Evolutionary conservation across 805 yeast genomes (phyloP), one percentile per base, ranked within the genome.

Genomic region (Starmerella floricola): DNA sequence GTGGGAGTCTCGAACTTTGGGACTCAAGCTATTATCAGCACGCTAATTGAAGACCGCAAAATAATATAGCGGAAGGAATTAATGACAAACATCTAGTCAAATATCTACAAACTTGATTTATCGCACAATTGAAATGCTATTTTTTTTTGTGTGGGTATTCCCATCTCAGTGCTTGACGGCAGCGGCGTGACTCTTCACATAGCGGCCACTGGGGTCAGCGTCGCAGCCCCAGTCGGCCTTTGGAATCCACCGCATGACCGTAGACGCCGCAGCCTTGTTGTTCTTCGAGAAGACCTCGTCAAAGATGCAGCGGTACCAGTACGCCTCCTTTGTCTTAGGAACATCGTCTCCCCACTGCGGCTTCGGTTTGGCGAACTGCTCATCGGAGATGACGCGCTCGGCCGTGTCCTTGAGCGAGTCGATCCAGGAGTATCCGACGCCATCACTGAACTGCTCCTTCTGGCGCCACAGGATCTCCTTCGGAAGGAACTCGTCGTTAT

Each of bases 161-260:
- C n/a, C n/a, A n/a, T n/a, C n/a, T 27, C 30, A 27, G 12, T 27
- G 8, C n/a, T 59, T 61, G 47, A 78, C 73, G 51, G 79, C 74
- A 56, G 79, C 63, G 43, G 82, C 87, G 64, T 91, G 98, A 55
- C 81, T 76, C 69, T 82, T 76, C 54, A 94, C 96, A 61, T 71
- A 88, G 70, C 99, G 83, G 53, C 99, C 99, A 43, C 95, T 82
- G 41, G 99, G 99, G 66, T 91, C 99, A 57, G 79, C 95, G 59
- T 87, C 86, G 69, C 98, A 91, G 54, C 99, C 99, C 99, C 99
- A 91, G 65, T 91, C 98, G 50, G 97, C 97, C 74, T 91, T 91
- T 62, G 99, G 99, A 66, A 91, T 68, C 99, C 99, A 91, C 74
- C 98, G 81, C 96, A 84, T 86, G 47, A 91, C 99, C 16, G 98